Percentiles rank a stretch among this genome's conserved stretches.
These are phyloP conservation scores for Trichoderma sp. DNA, from an alignment of 2,329 filamentous ascomycete genomes.

Conservation along the genomic window DNA sequence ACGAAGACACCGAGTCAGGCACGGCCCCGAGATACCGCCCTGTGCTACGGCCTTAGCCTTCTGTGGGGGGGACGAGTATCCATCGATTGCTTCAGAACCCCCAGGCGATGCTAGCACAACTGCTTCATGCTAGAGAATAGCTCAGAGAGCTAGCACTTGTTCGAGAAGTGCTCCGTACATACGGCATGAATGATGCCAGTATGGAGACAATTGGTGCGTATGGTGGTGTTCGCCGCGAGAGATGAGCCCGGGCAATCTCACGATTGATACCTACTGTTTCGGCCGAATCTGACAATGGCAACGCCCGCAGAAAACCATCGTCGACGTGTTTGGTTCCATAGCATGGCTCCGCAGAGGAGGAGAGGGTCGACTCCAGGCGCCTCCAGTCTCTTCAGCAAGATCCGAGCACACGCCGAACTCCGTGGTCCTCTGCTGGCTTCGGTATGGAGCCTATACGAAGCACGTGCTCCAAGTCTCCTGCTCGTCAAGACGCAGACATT, in stretches of 20 bases:
- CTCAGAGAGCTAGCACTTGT: conserved; percentile 3
- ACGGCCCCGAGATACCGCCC: conserved; percentile 11
- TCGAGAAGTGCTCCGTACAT: background rate
- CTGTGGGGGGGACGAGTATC: conserved; percentile 4
- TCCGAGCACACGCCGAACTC: conserved; percentile 11
- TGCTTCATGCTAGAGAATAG: conserved; percentile 16
- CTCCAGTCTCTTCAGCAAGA: conserved; percentile 9
- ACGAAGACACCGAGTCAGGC: conserved; percentile 9
- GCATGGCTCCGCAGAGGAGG: conserved; percentile 19
- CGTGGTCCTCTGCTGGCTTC: background rate
- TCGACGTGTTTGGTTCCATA: background rate
- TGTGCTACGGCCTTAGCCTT: conserved; percentile 10
- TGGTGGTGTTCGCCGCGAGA: conserved; percentile 12
- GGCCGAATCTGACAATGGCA: conserved; percentile 11
- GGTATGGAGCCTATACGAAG: conserved; percentile 13
- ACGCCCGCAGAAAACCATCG: conserved; percentile 16
- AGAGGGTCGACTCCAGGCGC: background rate
- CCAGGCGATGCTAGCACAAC: background rate
- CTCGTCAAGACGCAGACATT: conserved; percentile 1
- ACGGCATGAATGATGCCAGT: background rate
- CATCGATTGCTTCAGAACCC: conserved; percentile 11
- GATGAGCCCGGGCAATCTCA: background rate
- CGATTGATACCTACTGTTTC: background rate
- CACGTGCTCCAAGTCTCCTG: background rate
- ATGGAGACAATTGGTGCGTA: conserved; percentile 21